Evolutionary conservation across 805 yeast genomes (phyloP).

Genomic region (Starmera caribaea): DNA sequence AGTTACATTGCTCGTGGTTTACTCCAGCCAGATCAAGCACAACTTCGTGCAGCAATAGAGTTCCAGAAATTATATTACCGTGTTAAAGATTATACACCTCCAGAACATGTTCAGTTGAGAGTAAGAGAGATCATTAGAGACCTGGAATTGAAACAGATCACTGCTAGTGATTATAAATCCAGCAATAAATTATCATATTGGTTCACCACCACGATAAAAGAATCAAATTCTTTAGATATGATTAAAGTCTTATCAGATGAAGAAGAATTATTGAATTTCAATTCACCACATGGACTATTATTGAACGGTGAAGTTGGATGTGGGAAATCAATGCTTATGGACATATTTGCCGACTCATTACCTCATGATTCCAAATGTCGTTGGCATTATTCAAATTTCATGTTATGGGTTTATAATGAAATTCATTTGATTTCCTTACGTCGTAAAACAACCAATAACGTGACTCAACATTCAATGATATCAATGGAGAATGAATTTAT

Average conservation of each 20-base stretch:
- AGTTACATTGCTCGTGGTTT: slow-evolving; percentile 41
- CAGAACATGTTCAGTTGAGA: slow-evolving; percentile 9
- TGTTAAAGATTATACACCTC: slow-evolving; percentile 49
- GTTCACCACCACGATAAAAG: slow-evolving; percentile 5
- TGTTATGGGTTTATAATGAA: slow-evolving; percentile 56
- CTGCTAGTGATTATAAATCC: slow-evolving; percentile 2
- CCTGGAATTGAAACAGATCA: slow-evolving; percentile 16
- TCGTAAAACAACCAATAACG: slow-evolving; percentile 19
- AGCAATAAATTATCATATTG: slow-evolving; percentile 3
- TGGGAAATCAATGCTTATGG: slow-evolving; percentile 69
- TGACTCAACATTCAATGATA: slow-evolving; percentile 16
- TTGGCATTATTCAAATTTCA: slow-evolving; percentile 65
- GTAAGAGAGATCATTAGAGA: slow-evolving; percentile 20
- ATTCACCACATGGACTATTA: slow-evolving; percentile 56
- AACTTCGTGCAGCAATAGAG: slow-evolving; percentile 51
- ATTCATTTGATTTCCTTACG: slow-evolving; percentile 46
- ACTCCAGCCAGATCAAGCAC: slow-evolving; percentile 46
- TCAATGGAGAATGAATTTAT: slow-evolving; percentile 53
- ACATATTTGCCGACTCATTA: slow-evolving; percentile 54
- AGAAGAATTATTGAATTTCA: slow-evolving; percentile 42
- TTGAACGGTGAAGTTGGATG: slow-evolving; percentile 64
- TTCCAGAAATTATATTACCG: slow-evolving; percentile 51
- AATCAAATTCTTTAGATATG: slow-evolving; percentile 27
- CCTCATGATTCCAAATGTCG: slow-evolving; percentile 57
- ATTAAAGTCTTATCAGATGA: slow-evolving; percentile 47